Base-by-base conservation (phyloP, 2,329 filamentous ascomycete genomes). In the Venturia aucupariae region DNA sequence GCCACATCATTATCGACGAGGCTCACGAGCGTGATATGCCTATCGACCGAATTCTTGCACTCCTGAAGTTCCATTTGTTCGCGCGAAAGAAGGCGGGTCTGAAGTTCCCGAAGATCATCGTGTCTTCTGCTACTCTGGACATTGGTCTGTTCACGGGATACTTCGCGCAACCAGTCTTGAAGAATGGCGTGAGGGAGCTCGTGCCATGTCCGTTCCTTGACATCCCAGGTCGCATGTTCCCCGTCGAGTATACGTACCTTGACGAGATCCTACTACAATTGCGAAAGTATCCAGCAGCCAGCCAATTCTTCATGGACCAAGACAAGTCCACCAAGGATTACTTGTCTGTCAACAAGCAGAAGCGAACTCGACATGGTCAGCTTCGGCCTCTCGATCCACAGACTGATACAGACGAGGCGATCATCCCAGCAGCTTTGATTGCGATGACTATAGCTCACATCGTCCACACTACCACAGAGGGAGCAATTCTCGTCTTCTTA, bases 1-100 rank as follows among this genome's bases (percentile, higher is more conserved):
- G 79, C 3, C 79, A 83, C 67, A 70, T 83, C 27, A 69, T 83
- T 51, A 76, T 83, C 64, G 80, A 83, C 67, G 81, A 83, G 69
- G 78, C 81, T 24, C 79, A 82, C 66, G 79, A 81, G 66, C 74
- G 79, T 64, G 76, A 77, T 68, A 70, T 79, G 27, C 67, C 72
- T 15, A 77, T 79, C 38, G 80, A 82, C 64, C 76, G 81, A 65
- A 70, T 80, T 30, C 73, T 82, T 68, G 73, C 80, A 38, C 67
- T 78, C 15, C 67, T 82, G 57, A 81, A 79, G 68, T 75, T 74
- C 44, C 71, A 72, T n/a, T 71, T 80, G 42, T 68, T 70, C n/a
- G 65, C 71, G 19, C 72, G 78, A 62, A 69, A 68, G 66, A 65
- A 64, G 27, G 67, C 65, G 10, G 72, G 75, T 7, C 71, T 73